A percentile compares a stretch with the other conserved stretches of the same genome.
Conservation (phyloP, 768 basidiomycete genomes). For the Dioszegia hungarica region DNA sequence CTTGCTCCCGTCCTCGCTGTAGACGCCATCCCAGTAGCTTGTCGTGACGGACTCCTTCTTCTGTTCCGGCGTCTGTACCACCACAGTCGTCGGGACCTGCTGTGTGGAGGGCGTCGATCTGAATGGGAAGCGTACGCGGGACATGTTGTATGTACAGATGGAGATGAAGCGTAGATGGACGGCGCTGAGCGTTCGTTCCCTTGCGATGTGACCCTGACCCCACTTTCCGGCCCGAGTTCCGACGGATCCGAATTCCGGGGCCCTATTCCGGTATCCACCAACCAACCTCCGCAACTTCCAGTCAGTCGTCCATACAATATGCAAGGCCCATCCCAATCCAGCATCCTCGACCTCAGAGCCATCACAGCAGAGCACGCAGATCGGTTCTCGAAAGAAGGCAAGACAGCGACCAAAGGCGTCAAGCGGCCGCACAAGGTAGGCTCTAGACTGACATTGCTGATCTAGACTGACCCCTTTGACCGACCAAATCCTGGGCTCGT, state of each 20-base stretch:
- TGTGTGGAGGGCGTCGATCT: slow-evolving; percentile 7
- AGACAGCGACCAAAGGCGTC: slow-evolving; percentile 30
- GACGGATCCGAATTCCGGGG: no score
- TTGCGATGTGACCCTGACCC: no score
- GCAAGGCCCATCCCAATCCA: slow-evolving; percentile 15
- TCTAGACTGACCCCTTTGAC: slow-evolving; percentile 39
- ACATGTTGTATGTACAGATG: background rate
- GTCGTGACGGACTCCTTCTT: background rate
- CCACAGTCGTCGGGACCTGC: background rate
- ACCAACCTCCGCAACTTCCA: background rate
- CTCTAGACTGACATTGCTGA: background rate
- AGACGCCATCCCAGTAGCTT: slow-evolving; percentile 5
- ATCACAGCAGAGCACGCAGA: slow-evolving; percentile 45
- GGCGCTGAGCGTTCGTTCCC: background rate
- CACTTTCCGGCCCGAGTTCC: no score
- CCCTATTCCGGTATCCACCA: no score
- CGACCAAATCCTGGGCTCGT: slow-evolving; percentile 43
- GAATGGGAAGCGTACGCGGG: slow-evolving; percentile 15
- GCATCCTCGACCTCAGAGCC: slow-evolving; percentile 40
- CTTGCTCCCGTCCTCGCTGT: slow-evolving; percentile 16
- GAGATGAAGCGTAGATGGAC: background rate
- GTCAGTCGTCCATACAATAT: background rate
- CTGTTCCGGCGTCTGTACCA: background rate
- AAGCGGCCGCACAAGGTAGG: slow-evolving; percentile 15
- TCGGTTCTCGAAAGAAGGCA: slow-evolving; percentile 42